Evolutionary conservation across 208 protist species (phyloP).

Genomic region (Crithidia sp.): DNA sequence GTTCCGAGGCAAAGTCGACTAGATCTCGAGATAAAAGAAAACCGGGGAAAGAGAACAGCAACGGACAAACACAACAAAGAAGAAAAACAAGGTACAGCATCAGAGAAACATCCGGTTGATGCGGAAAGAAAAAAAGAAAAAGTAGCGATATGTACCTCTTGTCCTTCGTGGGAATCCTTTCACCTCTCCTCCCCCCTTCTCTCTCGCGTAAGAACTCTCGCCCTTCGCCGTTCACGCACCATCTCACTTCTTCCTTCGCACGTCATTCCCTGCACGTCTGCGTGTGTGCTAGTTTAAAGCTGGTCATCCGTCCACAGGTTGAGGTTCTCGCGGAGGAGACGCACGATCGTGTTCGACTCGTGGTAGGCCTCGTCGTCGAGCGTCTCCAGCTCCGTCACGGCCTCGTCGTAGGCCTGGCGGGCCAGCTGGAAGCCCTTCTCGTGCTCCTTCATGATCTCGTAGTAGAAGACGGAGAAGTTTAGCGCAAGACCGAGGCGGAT

Average conservation of each 20-base stretch:
- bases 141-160: neutral
- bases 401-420: slow-evolving; percentile 95
- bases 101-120: neutral
- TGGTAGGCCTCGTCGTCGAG: slow-evolving; percentile 98
- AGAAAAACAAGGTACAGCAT: neutral
- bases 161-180: neutral
- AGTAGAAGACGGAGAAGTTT: slow-evolving; percentile 99
- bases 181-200: neutral
- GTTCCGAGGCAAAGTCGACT: too few relatives aligned
- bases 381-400: slow-evolving; percentile 97
- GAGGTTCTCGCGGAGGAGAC: slow-evolving; percentile 99
- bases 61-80: neutral
- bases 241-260: neutral
- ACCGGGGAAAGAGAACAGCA: neutral
- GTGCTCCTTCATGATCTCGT: slow-evolving; percentile 98
- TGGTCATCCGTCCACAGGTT: slow-evolving; percentile 98
- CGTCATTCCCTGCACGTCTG: neutral
- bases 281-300: slow-evolving; percentile 24
- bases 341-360: slow-evolving; percentile 99
- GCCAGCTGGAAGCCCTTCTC: slow-evolving; percentile 94
- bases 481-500: slow-evolving; percentile 99
- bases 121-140: slow-evolving; percentile 16
- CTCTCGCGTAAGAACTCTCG: neutral
- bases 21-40: neutral
- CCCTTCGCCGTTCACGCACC: too few relatives aligned